Conservation (phyloP, 2,329 filamentous ascomycete genomes). For the Paecilomyces sp. region DNA sequence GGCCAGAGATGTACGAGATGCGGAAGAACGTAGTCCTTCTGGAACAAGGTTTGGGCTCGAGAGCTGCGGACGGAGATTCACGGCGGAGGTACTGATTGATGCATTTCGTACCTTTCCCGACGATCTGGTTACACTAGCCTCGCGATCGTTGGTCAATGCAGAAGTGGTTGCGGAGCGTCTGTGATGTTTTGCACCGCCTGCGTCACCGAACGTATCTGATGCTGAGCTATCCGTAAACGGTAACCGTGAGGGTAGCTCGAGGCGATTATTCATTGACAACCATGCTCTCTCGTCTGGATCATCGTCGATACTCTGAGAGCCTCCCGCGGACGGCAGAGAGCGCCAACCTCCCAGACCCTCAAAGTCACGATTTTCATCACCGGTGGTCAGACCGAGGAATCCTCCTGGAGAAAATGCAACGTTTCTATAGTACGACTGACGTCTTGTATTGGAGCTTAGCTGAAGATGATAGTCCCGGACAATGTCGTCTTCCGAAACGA, state of each 20-base stretch:
- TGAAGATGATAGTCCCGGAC: not conserved
- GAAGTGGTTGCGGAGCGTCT: conserved; percentile 28
- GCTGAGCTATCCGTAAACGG: conserved; percentile 2
- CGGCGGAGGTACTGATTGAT: not conserved
- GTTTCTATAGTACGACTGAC: not conserved
- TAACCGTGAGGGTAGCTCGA: conserved; percentile 27
- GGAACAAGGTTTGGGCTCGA: not conserved
- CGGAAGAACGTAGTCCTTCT: not conserved
- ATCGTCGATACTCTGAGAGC: conserved; percentile 13
- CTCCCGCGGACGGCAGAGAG: conserved; percentile 12
- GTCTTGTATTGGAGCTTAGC: not conserved
- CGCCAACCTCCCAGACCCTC: conserved; percentile 39
- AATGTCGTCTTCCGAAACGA: conserved; percentile 14
- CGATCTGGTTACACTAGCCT: not conserved
- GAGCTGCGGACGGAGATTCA: not conserved
- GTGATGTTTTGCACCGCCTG: conserved; percentile 16
- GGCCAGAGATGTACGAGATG: not conserved
- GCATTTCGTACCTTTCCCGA: not conserved
- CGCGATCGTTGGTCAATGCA: conserved; percentile 7
- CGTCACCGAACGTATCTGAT: conserved; percentile 5
- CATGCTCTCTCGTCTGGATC: conserved; percentile 29
- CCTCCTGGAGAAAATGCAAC: conserved; percentile 7
- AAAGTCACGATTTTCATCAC: conserved; percentile 33
- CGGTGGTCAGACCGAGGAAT: conserved; percentile 21
- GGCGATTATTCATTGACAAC: conserved; percentile 30